These are phyloP conservation scores for Choiromyces venosus DNA, from an alignment of 495 filamentous ascomycete species.

Conservation along the genomic window DNA sequence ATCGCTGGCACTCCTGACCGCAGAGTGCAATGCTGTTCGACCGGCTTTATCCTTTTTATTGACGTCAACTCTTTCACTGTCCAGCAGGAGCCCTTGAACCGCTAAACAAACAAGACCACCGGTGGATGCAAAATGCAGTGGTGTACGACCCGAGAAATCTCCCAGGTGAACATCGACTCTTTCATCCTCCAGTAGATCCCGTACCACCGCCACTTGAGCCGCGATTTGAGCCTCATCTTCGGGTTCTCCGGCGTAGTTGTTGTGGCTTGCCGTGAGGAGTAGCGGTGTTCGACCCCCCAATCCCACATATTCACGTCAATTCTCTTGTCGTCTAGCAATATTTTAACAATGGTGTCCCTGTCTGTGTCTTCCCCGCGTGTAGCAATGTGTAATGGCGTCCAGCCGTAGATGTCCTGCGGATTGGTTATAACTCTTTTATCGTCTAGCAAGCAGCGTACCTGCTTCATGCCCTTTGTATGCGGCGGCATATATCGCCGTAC, in stretches of 20 bases:
- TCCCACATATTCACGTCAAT: not conserved
- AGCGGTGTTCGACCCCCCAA: not conserved
- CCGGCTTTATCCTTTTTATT: conserved; percentile 4
- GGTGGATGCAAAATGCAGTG: not conserved
- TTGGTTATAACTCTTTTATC: not conserved
- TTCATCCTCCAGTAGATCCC: not conserved
- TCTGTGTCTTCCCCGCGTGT: not conserved
- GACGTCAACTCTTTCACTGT: not conserved
- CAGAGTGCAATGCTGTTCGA: conserved; percentile 12
- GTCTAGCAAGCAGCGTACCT: not conserved
- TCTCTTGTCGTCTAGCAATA: not conserved
- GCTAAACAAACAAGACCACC: not conserved
- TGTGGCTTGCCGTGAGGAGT: not conserved
- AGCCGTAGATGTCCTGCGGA: not conserved
- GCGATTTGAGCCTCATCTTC: not conserved
- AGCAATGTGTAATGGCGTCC: not conserved
- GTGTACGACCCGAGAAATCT: not conserved
- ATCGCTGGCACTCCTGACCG: conserved; percentile 3
- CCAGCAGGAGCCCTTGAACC: not conserved
- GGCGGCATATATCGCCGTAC: not conserved
- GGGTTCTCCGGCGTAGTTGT: not conserved
- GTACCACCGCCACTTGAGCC: not conserved
- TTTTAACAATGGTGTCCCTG: not conserved
- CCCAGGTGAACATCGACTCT: not conserved
- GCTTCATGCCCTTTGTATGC: not conserved